Evolutionary conservation across 139 green algal species (phyloP), one percentile per base, ranked within the genome.

Genomic region (Tetradesmus obliquus): DNA sequence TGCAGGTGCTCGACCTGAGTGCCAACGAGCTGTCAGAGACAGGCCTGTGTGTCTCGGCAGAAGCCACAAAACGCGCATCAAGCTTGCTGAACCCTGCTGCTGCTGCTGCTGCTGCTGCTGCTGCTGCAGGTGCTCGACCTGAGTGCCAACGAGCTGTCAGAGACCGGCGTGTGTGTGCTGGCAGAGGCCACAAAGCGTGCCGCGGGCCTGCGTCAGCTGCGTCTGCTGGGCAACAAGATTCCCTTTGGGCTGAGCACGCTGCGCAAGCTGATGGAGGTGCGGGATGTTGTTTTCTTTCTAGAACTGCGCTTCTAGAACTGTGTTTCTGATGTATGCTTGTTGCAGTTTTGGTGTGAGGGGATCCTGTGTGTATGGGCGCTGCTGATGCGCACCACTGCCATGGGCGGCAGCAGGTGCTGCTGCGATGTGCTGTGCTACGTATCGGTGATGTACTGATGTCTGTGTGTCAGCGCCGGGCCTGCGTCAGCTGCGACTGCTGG

Each of bases 161-260:
- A 90, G 66, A 74, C 19, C 4, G 90, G 71, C 6, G 83, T 83
- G 51, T 54, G 69, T 58, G 90, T 89, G 55, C 32, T 92, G 24
- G 90, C 90, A 32, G 84, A 86, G 9, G 90, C 90, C 32, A 86
- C 84, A 3, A 72, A 72, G 32, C 51, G 24, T 72, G 89, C 89
- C 17, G n/a, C 71, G 5, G 83, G 71, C 7, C 72, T 92, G 54
- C 55, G 72, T 13, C 83, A 88, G 71, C 84, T 92, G 83, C 32
- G 58, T 24, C 82, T 92, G 71, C 83, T 90, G 45, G 90, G 90
- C 55, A 92, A 92, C 84, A 92, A 92, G 74, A 90, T 66, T 8
- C 90, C 90, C 24, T 92, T 92, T 79, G 90, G 57, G 1, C 84
- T 90, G 3, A 8, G 1, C n/a, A 92, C 90, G 3, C 90, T 92